These are phyloP conservation scores for Alternaria infectoria DNA, from an alignment of 2,329 filamentous ascomycete genomes.

Conservation along the genomic window DNA sequence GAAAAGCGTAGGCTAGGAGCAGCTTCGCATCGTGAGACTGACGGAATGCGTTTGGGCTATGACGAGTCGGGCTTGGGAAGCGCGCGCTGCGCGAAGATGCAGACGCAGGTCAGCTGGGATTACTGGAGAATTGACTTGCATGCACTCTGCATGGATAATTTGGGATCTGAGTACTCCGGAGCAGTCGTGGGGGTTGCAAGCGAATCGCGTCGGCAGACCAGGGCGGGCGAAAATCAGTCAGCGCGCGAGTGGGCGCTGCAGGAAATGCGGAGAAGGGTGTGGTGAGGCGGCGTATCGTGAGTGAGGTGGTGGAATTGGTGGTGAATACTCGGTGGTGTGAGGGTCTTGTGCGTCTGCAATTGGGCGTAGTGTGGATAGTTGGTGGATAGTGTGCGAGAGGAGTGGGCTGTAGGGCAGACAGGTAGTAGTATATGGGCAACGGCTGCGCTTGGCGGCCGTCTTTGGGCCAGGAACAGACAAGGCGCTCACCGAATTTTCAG, in stretches of 20 bases:
- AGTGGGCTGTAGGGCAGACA: conserved; percentile 3
- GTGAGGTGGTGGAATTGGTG: not conserved
- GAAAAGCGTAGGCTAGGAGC: conserved; percentile 28
- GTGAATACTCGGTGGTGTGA: not conserved
- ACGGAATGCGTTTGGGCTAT: conserved; percentile 29
- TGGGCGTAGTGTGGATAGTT: not conserved
- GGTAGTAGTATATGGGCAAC: conserved; percentile 8
- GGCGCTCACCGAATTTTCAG: conserved; percentile 13
- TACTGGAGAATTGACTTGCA: conserved; percentile 19
- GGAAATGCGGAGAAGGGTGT: conserved; percentile 16
- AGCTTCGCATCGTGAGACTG: conserved; percentile 40
- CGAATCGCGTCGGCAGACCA: conserved; percentile 27
- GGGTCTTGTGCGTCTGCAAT: not conserved
- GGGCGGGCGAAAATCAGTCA: conserved; percentile 13
- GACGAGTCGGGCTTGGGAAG: conserved; percentile 33
- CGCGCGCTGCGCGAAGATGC: conserved; percentile 40
- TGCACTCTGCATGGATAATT: conserved; percentile 25
- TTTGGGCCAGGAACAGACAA: conserved; percentile 13
- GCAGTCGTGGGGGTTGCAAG: conserved; percentile 27
- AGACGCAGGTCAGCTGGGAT: conserved; percentile 35
- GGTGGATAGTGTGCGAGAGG: not conserved
- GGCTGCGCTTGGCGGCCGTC: conserved; percentile 2
- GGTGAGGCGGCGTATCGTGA: not conserved
- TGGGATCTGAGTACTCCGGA: conserved; percentile 30
- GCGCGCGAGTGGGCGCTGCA: not conserved